Conservation (phyloP, 768 basidiomycete species). For the Mycena venus region DNA sequence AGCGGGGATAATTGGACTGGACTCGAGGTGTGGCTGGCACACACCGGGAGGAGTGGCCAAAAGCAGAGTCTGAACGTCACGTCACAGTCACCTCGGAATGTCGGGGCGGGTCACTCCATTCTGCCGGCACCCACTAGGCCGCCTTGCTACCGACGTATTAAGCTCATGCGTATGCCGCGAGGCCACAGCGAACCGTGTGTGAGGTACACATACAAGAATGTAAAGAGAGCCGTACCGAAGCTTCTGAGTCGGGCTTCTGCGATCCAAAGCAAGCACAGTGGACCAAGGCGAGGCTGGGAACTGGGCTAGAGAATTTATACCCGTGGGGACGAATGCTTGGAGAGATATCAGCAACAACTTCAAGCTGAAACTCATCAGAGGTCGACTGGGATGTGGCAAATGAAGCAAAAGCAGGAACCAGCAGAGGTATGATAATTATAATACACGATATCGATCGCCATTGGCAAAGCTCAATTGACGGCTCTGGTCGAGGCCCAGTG, state of each 20-base stretch:
- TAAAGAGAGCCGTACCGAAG: background rate
- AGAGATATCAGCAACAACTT: too few species aligned
- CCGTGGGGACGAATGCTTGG: too few species aligned
- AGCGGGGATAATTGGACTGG: background rate
- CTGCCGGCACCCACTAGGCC: background rate
- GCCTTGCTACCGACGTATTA: background rate
- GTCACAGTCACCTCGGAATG: slow-evolving; percentile 2
- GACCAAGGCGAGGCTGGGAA: too few species aligned
- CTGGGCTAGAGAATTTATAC: background rate
- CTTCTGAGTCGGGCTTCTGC: background rate
- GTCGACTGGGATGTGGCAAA: too few species aligned
- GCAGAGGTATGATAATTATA: too few species aligned
- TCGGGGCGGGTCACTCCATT: background rate
- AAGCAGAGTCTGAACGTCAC: background rate
- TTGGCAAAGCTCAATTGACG: too few species aligned
- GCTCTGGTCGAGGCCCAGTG: too few species aligned
- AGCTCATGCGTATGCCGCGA: slow-evolving; percentile 1
- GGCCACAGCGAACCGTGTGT: background rate
- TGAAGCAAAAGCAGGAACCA: too few species aligned
- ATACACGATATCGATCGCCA: too few species aligned
- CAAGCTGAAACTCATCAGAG: too few species aligned
- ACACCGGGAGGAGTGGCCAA: slow-evolving; percentile 10
- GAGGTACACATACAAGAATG: background rate
- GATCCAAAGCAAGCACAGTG: too few species aligned
- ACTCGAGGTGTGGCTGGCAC: slow-evolving; percentile 5